Conservation (phyloP, 495 filamentous ascomycete species). For the Tuber umbilicatum region DNA sequence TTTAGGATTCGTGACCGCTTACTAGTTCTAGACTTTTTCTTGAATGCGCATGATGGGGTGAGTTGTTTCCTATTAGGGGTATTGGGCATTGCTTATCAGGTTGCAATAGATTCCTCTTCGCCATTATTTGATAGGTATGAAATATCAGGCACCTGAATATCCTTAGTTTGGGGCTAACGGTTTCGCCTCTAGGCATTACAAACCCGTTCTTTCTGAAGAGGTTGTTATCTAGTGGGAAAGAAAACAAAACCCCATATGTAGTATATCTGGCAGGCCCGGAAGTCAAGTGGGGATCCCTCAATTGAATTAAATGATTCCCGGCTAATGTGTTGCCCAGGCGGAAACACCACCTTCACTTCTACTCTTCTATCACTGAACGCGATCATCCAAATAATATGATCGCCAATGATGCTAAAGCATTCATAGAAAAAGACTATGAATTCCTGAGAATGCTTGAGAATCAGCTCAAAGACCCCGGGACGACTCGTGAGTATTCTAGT, state of each 20-base stretch:
- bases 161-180: neutral
- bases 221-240: slow-evolving; percentile 37
- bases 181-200: slow-evolving; percentile 21
- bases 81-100: neutral
- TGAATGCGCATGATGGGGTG: slow-evolving; percentile 38
- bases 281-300: slow-evolving; percentile 30
- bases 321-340: slow-evolving; percentile 25
- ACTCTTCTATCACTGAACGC: slow-evolving; percentile 35
- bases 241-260: slow-evolving; percentile 37
- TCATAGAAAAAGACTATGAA: slow-evolving; percentile 36
- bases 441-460: slow-evolving; percentile 39
- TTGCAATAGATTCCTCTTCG: slow-evolving; percentile 38
- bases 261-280: slow-evolving; percentile 39
- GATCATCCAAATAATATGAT: slow-evolving; percentile 34
- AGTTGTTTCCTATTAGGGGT: slow-evolving; percentile 14
- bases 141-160: neutral
- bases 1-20: neutral
- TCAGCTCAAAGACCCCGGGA: slow-evolving; percentile 31
- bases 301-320: neutral
- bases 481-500: slow-evolving; percentile 30
- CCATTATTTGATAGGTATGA: slow-evolving; percentile 37
- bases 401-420: slow-evolving; percentile 37
- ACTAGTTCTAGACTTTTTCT: slow-evolving; percentile 30
- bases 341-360: slow-evolving; percentile 30
- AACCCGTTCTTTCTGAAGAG: slow-evolving; percentile 42